Percentiles rank a stretch among this genome's conserved stretches.
phyloP scores from a whole-genome alignment of 2,329 filamentous ascomycete genomes.

The Rhexocercosporidium sp. region DNA sequence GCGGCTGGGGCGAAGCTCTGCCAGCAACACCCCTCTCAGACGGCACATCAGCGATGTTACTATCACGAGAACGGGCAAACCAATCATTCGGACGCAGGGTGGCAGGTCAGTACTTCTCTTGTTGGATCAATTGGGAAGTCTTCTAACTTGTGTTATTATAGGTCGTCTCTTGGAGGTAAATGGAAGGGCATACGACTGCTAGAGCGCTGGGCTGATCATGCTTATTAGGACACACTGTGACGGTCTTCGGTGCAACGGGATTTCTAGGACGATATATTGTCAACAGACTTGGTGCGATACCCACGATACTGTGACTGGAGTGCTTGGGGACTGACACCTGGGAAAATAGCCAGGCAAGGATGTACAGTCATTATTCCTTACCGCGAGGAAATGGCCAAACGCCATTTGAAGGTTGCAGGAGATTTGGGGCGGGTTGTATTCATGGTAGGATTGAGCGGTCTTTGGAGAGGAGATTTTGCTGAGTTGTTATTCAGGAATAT shows the following conservation, averaged over 20 bases:
- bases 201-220: slow-evolving; percentile 30
- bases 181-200: slow-evolving; percentile 11
- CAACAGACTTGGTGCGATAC: slow-evolving; percentile 77
- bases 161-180: slow-evolving; percentile 85
- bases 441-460: slow-evolving; percentile 56
- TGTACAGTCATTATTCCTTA: slow-evolving; percentile 93
- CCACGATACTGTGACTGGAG: slow-evolving; percentile 18
- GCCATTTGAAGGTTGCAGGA: slow-evolving; percentile 94
- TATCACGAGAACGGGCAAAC: slow-evolving; percentile 95
- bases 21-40: slow-evolving; percentile 49
- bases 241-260: slow-evolving; percentile 96
- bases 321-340: slow-evolving; percentile 31
- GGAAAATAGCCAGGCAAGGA: slow-evolving; percentile 78
- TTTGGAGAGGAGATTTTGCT: not conserved
- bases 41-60: slow-evolving; percentile 78
- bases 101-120: slow-evolving; percentile 71
- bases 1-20: slow-evolving; percentile 54
- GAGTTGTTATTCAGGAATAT: slow-evolving; percentile 69
- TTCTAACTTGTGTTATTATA: slow-evolving; percentile 48
- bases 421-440: slow-evolving; percentile 91
- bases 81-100: slow-evolving; percentile 85
- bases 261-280: slow-evolving; percentile 97
- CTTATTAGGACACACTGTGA: slow-evolving; percentile 83
- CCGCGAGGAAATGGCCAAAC: slow-evolving; percentile 97
- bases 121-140: slow-evolving; percentile 25